Evolutionary conservation across 805 yeast genomes (phyloP).

Genomic region (Zygoascus ofunaensis): DNA sequence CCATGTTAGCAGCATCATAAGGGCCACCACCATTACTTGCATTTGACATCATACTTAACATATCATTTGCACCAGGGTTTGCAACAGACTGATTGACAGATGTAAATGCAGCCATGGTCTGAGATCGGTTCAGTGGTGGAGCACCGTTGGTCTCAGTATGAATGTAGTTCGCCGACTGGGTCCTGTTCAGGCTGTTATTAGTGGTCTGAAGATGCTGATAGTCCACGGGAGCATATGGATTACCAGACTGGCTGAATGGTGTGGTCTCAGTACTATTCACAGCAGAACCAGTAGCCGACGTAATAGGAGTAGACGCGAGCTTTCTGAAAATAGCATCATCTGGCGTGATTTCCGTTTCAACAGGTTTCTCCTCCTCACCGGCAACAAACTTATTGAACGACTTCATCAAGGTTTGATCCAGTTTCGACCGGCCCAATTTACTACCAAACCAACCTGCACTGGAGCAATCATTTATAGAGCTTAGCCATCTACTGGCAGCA

Average conservation of each 20-base stretch:
- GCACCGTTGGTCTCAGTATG: not conserved
- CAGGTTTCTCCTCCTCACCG: slow-evolving; percentile 54
- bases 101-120: not conserved
- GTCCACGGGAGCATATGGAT: not conserved
- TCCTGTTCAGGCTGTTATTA: not conserved
- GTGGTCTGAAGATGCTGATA: not conserved
- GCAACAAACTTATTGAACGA: slow-evolving; percentile 71
- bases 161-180: not conserved
- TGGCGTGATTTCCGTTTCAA: slow-evolving; percentile 8
- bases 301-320: slow-evolving; percentile 21
- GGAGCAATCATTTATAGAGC: slow-evolving; percentile 18
- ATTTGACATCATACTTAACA: no score
- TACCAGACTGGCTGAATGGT: not conserved
- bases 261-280: not conserved
- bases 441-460: slow-evolving; percentile 52
- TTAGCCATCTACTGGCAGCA: slow-evolving; percentile 35
- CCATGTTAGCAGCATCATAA: no score
- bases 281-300: not conserved
- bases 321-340: slow-evolving; percentile 22
- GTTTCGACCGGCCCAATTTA: slow-evolving; percentile 33
- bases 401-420: slow-evolving; percentile 85
- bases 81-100: no score
- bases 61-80: no score
- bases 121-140: slow-evolving; percentile 3
- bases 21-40: no score